These are phyloP conservation scores for Avena insularis DNA, from an alignment of 176 grass and related monocot genomes.

Conservation along the genomic window DNA sequence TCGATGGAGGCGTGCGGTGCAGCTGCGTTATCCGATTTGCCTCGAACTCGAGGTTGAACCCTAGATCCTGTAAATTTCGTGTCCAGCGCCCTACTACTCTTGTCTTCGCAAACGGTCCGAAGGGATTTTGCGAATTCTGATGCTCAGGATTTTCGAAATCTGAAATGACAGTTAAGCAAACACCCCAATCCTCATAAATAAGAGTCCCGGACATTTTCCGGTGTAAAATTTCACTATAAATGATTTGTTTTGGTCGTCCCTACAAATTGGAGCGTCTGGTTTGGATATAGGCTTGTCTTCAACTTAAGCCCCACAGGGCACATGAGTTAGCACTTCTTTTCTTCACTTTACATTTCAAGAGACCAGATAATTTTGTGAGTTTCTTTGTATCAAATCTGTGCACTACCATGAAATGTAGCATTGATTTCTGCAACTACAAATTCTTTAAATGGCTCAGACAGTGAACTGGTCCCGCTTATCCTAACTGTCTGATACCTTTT, in stretches of 20 bases:
- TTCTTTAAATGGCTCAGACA: not conserved
- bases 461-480: not conserved
- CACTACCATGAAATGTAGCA: not conserved
- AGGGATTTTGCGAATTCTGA: not conserved
- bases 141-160: not conserved
- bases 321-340: not conserved
- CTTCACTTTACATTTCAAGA: not conserved
- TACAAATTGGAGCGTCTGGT: not conserved
- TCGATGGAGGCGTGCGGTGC: not conserved
- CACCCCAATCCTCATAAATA: not conserved
- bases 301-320: not conserved
- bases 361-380: not conserved
- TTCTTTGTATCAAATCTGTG: not conserved
- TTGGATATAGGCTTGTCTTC: not conserved
- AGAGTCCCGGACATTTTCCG: not conserved
- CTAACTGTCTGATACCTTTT: not conserved
- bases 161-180: not conserved
- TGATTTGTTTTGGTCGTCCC: not conserved
- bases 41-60: not conserved
- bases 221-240: not conserved
- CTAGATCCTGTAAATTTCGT: not conserved
- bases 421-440: not conserved
- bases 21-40: not conserved
- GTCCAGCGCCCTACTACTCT: not conserved
- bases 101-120: not conserved